phyloP scores from a whole-genome alignment of 2,329 filamentous ascomycete genomes.

The Monilinia laxa region DNA sequence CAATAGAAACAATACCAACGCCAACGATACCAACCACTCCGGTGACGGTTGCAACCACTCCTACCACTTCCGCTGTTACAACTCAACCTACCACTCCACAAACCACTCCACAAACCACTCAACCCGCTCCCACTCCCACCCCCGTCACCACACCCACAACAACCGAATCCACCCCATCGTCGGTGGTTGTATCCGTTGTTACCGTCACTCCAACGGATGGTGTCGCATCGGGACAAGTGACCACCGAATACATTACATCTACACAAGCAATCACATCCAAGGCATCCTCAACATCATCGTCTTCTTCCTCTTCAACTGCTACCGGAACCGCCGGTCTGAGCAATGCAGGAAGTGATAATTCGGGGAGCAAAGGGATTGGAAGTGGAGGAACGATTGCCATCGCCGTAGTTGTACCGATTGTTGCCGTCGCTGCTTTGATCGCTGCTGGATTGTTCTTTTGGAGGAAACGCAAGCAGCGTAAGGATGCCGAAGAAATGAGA shows the following conservation, averaged over 20 bases:
- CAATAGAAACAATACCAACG: slow-evolving; percentile 27
- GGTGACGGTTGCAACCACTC: slow-evolving; percentile 22
- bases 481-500: slow-evolving; percentile 80
- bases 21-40: slow-evolving; percentile 32
- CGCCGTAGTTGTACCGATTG: slow-evolving; percentile 91
- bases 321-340: slow-evolving; percentile 29
- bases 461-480: slow-evolving; percentile 83
- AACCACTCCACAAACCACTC: slow-evolving; percentile 24
- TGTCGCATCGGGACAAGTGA: slow-evolving; percentile 19
- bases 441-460: slow-evolving; percentile 78
- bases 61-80: slow-evolving; percentile 24
- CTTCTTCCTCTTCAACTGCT: slow-evolving; percentile 34
- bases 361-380: slow-evolving; percentile 24
- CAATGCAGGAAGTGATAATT: background rate
- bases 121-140: slow-evolving; percentile 26
- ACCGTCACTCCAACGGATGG: slow-evolving; percentile 18
- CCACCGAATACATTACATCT: slow-evolving; percentile 27
- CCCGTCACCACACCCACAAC: slow-evolving; percentile 32
- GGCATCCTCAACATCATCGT: slow-evolving; percentile 25
- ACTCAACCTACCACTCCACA: slow-evolving; percentile 17
- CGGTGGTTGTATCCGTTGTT: slow-evolving; percentile 23
- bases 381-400: slow-evolving; percentile 78
- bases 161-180: slow-evolving; percentile 35
- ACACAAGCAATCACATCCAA: slow-evolving; percentile 20
- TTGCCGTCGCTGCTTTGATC: slow-evolving; percentile 77